phyloP scores from a whole-genome alignment of 768 basidiomycete species.

The Hirschioporus abietinus region DNA sequence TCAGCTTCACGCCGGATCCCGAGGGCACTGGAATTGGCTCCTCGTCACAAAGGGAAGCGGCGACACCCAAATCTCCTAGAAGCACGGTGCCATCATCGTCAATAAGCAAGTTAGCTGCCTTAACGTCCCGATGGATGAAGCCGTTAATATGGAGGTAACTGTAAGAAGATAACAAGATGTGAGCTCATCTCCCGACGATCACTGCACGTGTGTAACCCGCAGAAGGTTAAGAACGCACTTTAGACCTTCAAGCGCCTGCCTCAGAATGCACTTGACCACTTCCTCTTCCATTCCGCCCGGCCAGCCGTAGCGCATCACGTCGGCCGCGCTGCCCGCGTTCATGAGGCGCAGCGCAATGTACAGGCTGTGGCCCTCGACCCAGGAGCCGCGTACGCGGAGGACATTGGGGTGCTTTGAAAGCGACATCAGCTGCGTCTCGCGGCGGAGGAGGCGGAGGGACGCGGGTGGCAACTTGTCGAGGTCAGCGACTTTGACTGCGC shows the following conservation, averaged over 20 bases:
- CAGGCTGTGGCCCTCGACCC: conserved; percentile 80
- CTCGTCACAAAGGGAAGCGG: conserved; percentile 75
- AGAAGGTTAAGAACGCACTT: conserved; percentile 52
- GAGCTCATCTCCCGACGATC: not conserved
- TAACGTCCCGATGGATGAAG: conserved; percentile 90
- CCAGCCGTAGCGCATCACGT: conserved; percentile 82
- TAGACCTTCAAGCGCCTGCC: conserved; percentile 83
- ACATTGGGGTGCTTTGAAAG: conserved; percentile 92
- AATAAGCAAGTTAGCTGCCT: conserved; percentile 89
- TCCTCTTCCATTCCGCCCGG: conserved; percentile 90
- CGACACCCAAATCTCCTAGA: conserved; percentile 89
- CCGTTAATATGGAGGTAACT: conserved; percentile 88
- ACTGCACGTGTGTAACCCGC: too few relatives aligned
- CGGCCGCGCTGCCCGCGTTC: conserved; percentile 82
- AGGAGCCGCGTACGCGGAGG: conserved; percentile 83
- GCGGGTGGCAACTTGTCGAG: conserved; percentile 71
- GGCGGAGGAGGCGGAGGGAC: conserved; percentile 66
- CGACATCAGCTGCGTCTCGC: conserved; percentile 90
- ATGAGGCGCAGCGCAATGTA: conserved; percentile 85
- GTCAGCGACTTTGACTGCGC: conserved; percentile 87
- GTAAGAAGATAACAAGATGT: conserved; percentile 7
- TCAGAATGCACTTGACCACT: conserved; percentile 77
- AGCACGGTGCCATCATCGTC: conserved; percentile 89
- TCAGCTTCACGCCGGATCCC: conserved; percentile 5
- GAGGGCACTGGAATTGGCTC: conserved; percentile 15